Evolutionary conservation across 768 basidiomycete species (phyloP), one percentile per base, ranked within the genome.

Genomic region (Podaxis carcinomalis): DNA sequence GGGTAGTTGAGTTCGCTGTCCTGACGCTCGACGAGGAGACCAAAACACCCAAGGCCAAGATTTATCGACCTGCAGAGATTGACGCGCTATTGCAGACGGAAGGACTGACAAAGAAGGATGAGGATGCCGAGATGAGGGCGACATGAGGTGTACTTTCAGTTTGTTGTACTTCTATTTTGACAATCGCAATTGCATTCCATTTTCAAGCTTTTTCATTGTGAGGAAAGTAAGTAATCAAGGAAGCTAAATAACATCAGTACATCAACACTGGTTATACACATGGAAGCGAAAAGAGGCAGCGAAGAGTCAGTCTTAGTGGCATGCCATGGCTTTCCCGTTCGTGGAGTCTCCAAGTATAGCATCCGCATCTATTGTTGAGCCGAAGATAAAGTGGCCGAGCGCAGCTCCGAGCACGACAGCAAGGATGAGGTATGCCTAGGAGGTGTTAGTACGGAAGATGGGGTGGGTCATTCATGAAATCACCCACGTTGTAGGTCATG

Each of bases 401-500:
- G 82, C 83, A n/a, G 93, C 93, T 9, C 95, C 95, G 0, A 87
- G 63, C 25, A 95, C 88, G 53, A 92, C 89, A 1, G 95, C 86
- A 28, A 82, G 69, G 68, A 96, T 92, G 36, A 96, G 85, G 67
- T 94, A 96, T 36, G 89, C 93, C 93, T 95, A 65, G 1, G 16
- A 10, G 28, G 7, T 14, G 36, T 63, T 10, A 53, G 21, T 6
- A 47, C 16, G 54, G 64, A 46, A 28, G 16, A 51, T 21, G 56
- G 21, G 39, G 59, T 37, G 42, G 27, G 42, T 19, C 1, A 19
- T 35, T 35, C 36, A 28, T 9, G 25, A 10, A 23, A 16, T 13
- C n/a, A 76, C 90, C 68, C 61, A 93, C 92, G 65, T 97, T 97
- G 76, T 95, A 97, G 4, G 94, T 96, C 94, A 97, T 96, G 74